Evolutionary conservation across 2,329 filamentous ascomycete species (phyloP).

Genomic region (Neoscytalidium dimidiatum): DNA sequence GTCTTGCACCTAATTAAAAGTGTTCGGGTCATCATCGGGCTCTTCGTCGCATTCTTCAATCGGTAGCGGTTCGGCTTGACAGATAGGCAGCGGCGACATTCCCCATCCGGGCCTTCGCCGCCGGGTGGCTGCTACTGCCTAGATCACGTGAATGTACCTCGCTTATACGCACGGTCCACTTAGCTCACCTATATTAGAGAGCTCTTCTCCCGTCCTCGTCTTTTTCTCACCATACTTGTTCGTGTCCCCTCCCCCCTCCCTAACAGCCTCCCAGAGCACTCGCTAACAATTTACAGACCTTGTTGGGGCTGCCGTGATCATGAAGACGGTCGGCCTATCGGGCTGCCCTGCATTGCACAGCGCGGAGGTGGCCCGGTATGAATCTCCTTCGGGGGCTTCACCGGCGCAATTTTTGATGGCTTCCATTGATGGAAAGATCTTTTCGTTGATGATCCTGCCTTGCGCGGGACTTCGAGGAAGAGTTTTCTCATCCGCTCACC

Average conservation of each 20-base stretch:
- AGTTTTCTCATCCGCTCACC: not conserved
- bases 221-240: not conserved
- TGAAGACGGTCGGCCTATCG: constrained; percentile 28
- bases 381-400: constrained; percentile 37
- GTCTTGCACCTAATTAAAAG: too few species aligned
- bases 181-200: too few species aligned
- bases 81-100: too few species aligned
- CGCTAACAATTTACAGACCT: constrained; percentile 25
- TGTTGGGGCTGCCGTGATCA: constrained; percentile 33
- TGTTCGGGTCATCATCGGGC: too few species aligned
- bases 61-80: too few species aligned
- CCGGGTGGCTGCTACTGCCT: too few species aligned
- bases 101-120: too few species aligned
- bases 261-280: not conserved
- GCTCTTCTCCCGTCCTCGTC: not conserved
- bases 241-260: not conserved
- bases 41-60: too few species aligned
- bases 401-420: constrained; percentile 28
- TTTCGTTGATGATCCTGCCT: constrained; percentile 16
- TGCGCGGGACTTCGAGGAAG: constrained; percentile 17
- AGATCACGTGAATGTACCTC: too few species aligned
- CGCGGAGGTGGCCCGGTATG: constrained; percentile 32
- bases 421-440: not conserved
- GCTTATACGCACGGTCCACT: too few species aligned
- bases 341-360: constrained; percentile 39